phyloP scores from a whole-genome alignment of 192 early-diverging fungal genomes.

The Umbelopsis vinacea region DNA sequence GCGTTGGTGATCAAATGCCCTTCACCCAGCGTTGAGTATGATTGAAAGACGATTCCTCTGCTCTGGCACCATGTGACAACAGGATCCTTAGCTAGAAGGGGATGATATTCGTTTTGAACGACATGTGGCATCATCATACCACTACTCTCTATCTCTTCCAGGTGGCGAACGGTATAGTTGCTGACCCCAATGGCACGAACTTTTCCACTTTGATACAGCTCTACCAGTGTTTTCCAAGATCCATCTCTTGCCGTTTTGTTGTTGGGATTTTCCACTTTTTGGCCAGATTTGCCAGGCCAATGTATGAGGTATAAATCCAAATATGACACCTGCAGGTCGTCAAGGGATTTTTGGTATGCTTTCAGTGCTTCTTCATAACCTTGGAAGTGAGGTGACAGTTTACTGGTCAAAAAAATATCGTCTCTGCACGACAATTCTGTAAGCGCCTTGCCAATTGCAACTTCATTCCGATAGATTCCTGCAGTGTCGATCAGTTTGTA shows the following conservation, averaged over 20 bases:
- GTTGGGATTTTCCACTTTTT: background rate
- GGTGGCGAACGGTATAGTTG: conserved; percentile 66
- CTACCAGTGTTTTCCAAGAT: conserved; percentile 53
- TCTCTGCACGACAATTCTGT: background rate
- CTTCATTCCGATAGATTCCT: conserved; percentile 9
- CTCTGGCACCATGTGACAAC: conserved; percentile 58
- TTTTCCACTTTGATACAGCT: conserved; percentile 59
- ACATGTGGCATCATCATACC: conserved; percentile 66
- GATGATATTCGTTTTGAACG: conserved; percentile 76
- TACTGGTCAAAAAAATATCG: conserved; percentile 3
- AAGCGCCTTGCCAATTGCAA: conserved; percentile 5
- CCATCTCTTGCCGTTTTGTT: background rate
- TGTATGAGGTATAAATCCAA: conserved; percentile 79
- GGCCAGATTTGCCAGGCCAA: conserved; percentile 66
- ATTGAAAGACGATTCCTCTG: conserved; percentile 64
- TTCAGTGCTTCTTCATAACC: conserved; percentile 9
- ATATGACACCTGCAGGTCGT: conserved; percentile 65
- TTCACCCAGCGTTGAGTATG: conserved; percentile 77
- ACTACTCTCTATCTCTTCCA: conserved; percentile 60
- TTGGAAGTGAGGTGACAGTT: conserved; percentile 5
- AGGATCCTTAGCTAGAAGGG: conserved; percentile 59
- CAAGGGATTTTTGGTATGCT: conserved; percentile 60
- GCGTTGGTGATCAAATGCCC: conserved; percentile 43
- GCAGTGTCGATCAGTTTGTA: conserved; percentile 12
- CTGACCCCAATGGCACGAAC: conserved; percentile 72